Base-by-base conservation (phyloP, 148 eudicot genomes). In the Rhododendron kiyosumense region DNA sequence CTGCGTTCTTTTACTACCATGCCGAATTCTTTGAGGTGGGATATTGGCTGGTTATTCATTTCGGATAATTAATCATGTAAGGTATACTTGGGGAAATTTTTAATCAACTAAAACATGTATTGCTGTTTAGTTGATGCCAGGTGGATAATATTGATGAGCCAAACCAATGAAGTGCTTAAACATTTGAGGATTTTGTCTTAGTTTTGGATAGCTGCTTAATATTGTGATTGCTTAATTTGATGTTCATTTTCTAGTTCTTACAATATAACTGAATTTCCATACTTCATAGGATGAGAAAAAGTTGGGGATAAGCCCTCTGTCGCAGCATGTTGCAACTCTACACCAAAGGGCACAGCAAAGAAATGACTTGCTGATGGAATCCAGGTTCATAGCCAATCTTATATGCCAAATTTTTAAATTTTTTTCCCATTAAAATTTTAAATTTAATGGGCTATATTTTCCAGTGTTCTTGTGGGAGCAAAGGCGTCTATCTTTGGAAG, bases 391-490 rank as follows among this genome's bases (percentile, higher is more conserved):
- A 22, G 41, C 45, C 49, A 71, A 51, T 87, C 69, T 78, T 85
- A 79, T 80, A 43, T 79, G 69, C 63, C n/a, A 41, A n/a, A 81
- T 5, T 38, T 11, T 12, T 2, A 49, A 22, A 3, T 65, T 5
- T 81, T 4, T 30, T 67, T 67, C 10, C 6, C 5, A 71, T n/a
- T n/a, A n/a, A n/a, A n/a, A n/a, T n/a, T n/a, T n/a, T n/a, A n/a
- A n/a, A n/a, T n/a, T n/a, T 26, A 71, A 79, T 79, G 82, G 69
- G 83, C 51, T 80, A 15, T 82, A 49, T 24, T 89, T 86, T 90
- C n/a, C 92, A 97, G 99, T 88, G 89, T 97, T 79, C 84, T 92
- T 57, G 94, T 95, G 81, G 98, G 98, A 85, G 92, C 88, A 49
- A 57, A 90, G 41, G 86, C 96, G 28, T 87, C 97, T 49, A 85